Evolutionary conservation across 2,329 filamentous ascomycete genomes (phyloP).

Genomic region (Tolypocladium sp.): DNA sequence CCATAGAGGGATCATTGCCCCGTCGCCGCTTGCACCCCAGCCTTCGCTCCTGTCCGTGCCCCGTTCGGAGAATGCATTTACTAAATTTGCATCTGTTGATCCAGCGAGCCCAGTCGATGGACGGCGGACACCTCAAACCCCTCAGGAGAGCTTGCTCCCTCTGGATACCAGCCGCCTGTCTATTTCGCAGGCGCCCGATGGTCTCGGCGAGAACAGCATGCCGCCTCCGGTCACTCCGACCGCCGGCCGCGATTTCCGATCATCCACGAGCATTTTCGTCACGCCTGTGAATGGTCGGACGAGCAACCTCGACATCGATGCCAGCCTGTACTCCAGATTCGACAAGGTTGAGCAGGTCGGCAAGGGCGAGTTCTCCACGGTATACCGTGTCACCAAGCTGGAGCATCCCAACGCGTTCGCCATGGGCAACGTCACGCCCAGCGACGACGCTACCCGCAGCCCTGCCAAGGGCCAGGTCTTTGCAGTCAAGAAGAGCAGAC

Average conservation of each 20-base stretch:
- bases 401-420: conserved; percentile 22
- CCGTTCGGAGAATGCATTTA: conserved; percentile 30
- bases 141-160: conserved; percentile 63
- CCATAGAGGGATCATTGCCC: conserved; percentile 20
- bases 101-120: conserved; percentile 54
- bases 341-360: conserved; percentile 73
- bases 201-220: conserved; percentile 23
- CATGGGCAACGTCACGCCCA: conserved; percentile 36
- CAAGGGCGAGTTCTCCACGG: conserved; percentile 85
- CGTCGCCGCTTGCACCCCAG: conserved; percentile 21
- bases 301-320: conserved; percentile 63
- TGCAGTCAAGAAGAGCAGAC: conserved; percentile 88
- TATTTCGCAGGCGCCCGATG: conserved; percentile 55
- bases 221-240: conserved; percentile 74
- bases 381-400: conserved; percentile 63
- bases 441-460: conserved; percentile 37
- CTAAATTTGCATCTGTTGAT: conserved; percentile 40
- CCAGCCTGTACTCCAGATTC: conserved; percentile 65
- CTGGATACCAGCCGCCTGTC: conserved; percentile 77
- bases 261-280: conserved; percentile 48
- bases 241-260: conserved; percentile 38
- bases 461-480: conserved; percentile 56
- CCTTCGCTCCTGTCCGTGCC: conserved; percentile 14
- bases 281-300: conserved; percentile 62
- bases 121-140: conserved; percentile 65